These are phyloP conservation scores for Penicillium parvum DNA, from an alignment of 495 filamentous ascomycete genomes.

Conservation along the genomic window DNA sequence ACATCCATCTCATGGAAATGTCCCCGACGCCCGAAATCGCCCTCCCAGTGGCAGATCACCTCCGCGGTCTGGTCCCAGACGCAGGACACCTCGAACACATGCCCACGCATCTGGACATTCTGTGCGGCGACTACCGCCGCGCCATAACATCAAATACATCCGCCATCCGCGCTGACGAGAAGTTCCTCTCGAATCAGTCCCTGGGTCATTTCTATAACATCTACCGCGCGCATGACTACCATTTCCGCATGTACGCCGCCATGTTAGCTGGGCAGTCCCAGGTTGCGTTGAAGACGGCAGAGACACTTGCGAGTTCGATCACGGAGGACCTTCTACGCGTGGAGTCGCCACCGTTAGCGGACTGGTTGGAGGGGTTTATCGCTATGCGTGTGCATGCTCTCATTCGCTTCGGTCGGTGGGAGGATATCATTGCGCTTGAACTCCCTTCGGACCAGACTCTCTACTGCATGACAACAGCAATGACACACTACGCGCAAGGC, in stretches of 20 bases:
- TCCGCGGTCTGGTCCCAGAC: constrained; percentile 60
- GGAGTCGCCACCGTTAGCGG: constrained; percentile 63
- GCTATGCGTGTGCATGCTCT: constrained; percentile 59
- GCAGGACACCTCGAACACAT: constrained; percentile 70
- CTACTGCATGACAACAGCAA: constrained; percentile 60
- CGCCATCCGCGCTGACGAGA: constrained; percentile 60
- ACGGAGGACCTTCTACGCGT: constrained; percentile 57
- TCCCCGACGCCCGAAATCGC: constrained; percentile 56
- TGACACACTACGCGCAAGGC: constrained; percentile 61
- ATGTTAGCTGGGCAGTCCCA: constrained; percentile 61
- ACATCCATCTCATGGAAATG: constrained; percentile 76
- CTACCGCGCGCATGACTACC: constrained; percentile 62
- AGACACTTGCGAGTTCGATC: constrained; percentile 48
- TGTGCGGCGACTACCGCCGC: constrained; percentile 61
- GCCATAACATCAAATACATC: constrained; percentile 57
- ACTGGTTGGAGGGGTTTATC: constrained; percentile 66
- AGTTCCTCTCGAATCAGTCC: constrained; percentile 48
- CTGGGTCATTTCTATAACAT: constrained; percentile 62
- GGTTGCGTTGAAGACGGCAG: constrained; percentile 52
- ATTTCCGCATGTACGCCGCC: constrained; percentile 66
- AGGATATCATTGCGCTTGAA: constrained; percentile 48
- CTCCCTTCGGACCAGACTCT: constrained; percentile 48
- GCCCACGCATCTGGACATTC: constrained; percentile 64
- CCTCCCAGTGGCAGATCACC: constrained; percentile 50
- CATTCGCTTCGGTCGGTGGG: constrained; percentile 63